Base-by-base conservation (phyloP, 164 flowering plant species). In the Aristolochia californica region DNA sequence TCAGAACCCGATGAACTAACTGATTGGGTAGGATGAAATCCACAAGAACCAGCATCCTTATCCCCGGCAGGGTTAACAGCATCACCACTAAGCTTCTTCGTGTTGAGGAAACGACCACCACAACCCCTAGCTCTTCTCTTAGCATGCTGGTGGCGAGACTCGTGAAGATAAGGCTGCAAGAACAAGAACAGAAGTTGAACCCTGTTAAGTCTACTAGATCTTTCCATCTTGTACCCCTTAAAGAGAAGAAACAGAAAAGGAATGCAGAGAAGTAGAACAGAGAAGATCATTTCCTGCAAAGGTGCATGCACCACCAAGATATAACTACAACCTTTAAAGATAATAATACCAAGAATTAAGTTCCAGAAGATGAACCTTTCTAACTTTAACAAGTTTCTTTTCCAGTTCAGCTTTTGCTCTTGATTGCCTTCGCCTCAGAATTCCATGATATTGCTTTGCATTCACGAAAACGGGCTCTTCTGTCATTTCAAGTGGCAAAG, bases 401-500 rank as follows among this genome's bases (percentile, higher is more conserved):
- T 85, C 88, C 28, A 83, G 70, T 75, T 93, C 98, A n/a, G 94
- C 94, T 60, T 93, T 93, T 15, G 98, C 98, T 12, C 97, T 94
- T n/a, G 88, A 83, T 65, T 89, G 87, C 61, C 99, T 81, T 69
- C 99, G 82, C 75, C 95, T 78, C 61, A 93, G 57, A 62, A 93
- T 89, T 45, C 90, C 95, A 66, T 76, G 87, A 64, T 87, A 93
- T 48, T 93, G 98, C 73, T 91, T 91, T n/a, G 98, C 94, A 73
- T 91, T 91, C 64, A 91, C 98, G 71, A 80, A 89, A 28, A 93
- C 93, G 63, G 99, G 97, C 68, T 93, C 97, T 58, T 85, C 89
- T 25, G 95, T 73, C 89, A 93, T 75, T 69, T 93, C 97, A 56
- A 78, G 80, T 20, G 91, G 98, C 72, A 93, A 77, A 38, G 88